Base-by-base conservation (phyloP, 192 early-diverging fungal genomes). In the Gaertneriomyces semiglobifer region DNA sequence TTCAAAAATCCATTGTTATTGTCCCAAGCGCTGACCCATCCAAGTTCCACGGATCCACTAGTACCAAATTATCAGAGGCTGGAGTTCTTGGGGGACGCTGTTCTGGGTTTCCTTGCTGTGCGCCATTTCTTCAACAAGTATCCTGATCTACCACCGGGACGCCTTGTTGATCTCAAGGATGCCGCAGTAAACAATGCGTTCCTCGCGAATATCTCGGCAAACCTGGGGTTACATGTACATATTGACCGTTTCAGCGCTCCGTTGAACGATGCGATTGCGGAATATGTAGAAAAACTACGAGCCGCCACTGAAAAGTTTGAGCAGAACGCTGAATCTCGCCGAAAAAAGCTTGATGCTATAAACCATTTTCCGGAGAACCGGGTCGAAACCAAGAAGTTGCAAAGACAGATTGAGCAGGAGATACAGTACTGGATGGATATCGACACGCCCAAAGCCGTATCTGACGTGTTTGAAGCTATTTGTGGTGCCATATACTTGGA, bases 401-500 rank as follows among this genome's bases (percentile, higher is more conserved):
- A 51, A 53, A 8, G 57, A 50, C 41, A 53, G 12, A 6, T 63
- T 11, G 60, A 70, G 11, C 45, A 53, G 12, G 62, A 71, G 39
- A 57, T 44, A 51, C 69, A 71, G 60, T 88, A 64, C 93, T 93
- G 93, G 77, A 80, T 44, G 74, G 87, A 41, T 66, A 90, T 62
- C 60, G 77, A 79, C 8, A 84, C 93, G n/a, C 95, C 95, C 19
- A 98, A 98, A 63, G 88, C 91, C 0, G 68, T 92, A 48, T 89
- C 89, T 7, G 95, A 98, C 77, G 69, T 95, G 1, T 80, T 94
- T n/a, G 95, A 98, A 73, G 88, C 90, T 44, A 81, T 94, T 44
- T 44, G 93, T 10, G 95, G 95, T 4, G 93, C 95, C 6, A 75
- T 94, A 5, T 91, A 89, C 68, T 82, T 95, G 16, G 95, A 98